These are phyloP conservation scores for Sanguinoderma infundibulare DNA, from an alignment of 1,284 basidiomycete species.

Conservation along the genomic window DNA sequence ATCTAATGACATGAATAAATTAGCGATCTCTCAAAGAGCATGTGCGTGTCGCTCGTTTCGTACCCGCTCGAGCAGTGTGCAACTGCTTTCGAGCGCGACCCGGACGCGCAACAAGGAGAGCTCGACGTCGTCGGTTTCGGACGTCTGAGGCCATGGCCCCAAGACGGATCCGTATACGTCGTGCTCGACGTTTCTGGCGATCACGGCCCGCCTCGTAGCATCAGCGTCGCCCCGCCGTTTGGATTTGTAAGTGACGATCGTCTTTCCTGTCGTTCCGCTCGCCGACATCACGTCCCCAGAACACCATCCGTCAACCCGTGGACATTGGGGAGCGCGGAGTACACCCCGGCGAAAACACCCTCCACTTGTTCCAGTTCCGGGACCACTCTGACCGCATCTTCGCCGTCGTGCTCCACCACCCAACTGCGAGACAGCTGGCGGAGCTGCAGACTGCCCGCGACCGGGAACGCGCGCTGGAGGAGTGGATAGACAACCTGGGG, in stretches of 20 bases:
- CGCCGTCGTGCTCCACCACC: constrained; percentile 20
- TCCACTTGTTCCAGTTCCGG: constrained; percentile 20
- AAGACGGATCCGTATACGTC: constrained; percentile 7
- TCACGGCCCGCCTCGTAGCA: constrained; percentile 2
- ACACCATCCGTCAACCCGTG: constrained; percentile 6
- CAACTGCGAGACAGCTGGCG: constrained; percentile 17
- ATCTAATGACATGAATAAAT: background rate
- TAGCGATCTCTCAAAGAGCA: constrained; percentile 17
- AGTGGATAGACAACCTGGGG: constrained; percentile 8
- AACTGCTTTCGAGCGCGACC: background rate
- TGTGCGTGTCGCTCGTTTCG: constrained; percentile 19
- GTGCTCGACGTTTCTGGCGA: constrained; percentile 5
- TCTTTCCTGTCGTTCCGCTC: background rate
- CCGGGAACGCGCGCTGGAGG: constrained; percentile 7
- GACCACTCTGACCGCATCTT: constrained; percentile 23
- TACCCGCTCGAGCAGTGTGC: constrained; percentile 9
- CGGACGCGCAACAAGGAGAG: background rate
- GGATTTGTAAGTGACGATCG: background rate
- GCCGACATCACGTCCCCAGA: background rate
- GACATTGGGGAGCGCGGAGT: constrained; percentile 15
- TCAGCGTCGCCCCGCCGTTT: constrained; percentile 7
- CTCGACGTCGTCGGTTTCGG: constrained; percentile 15
- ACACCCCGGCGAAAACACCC: constrained; percentile 11
- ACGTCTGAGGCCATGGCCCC: constrained; percentile 14
- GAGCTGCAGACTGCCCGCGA: constrained; percentile 12